A percentile compares a stretch with the other conserved stretches of the same genome.
Conservation (phyloP, 75 land plant species). For the Pinus taeda region DNA sequence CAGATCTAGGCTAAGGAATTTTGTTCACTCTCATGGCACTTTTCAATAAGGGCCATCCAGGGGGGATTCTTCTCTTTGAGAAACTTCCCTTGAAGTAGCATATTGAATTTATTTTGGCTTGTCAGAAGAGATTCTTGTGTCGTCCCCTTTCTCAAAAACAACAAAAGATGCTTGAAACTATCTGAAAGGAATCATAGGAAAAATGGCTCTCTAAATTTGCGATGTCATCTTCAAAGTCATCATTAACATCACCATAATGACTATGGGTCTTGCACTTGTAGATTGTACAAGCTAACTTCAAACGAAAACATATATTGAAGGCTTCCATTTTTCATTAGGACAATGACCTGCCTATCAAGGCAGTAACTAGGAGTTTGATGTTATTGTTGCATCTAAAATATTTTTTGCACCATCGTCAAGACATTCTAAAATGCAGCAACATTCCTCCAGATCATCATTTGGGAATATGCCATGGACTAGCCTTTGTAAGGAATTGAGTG, state of each 20-base stretch:
- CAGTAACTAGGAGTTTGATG: background rate
- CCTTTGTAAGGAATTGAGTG: background rate
- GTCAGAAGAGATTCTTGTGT: background rate
- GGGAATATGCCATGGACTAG: background rate
- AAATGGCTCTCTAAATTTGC: background rate
- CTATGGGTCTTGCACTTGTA: background rate
- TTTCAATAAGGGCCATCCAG: conserved; percentile 56
- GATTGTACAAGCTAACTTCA: background rate
- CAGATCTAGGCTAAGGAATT: conserved; percentile 9
- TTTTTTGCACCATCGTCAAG: background rate
- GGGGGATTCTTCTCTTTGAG: conserved; percentile 9
- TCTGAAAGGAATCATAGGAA: conserved; percentile 12
- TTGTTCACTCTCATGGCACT: conserved; percentile 13
- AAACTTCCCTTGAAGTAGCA: background rate
- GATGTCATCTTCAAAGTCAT: background rate
- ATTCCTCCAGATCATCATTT: background rate
- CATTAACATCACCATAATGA: background rate
- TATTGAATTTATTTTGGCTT: conserved; percentile 5
- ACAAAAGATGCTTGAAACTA: conserved; percentile 1
- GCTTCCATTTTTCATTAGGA: background rate
- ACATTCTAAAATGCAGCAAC: background rate
- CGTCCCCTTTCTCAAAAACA: conserved; percentile 4
- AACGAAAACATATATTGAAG: background rate
- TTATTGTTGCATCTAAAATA: background rate
- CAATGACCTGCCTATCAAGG: conserved; percentile 8